phyloP scores from a whole-genome alignment of 495 filamentous ascomycete species.

The Aspergillus bridgeri region DNA sequence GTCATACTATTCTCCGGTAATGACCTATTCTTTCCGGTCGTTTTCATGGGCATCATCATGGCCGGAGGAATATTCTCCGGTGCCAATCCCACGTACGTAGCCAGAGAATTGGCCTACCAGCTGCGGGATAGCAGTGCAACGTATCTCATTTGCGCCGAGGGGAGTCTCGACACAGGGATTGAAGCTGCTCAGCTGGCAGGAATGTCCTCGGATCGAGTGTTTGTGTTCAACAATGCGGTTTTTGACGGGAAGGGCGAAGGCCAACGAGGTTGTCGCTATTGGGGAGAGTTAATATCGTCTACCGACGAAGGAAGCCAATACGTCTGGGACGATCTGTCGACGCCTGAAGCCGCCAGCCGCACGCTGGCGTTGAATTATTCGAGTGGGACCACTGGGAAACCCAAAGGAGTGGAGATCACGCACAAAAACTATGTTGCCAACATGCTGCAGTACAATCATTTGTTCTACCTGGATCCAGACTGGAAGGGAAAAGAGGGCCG shows the following conservation, averaged over 20 bases:
- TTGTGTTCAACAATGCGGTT: slow-evolving; percentile 47
- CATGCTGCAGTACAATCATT: slow-evolving; percentile 52
- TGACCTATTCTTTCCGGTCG: slow-evolving; percentile 67
- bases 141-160: slow-evolving; percentile 57
- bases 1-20: slow-evolving; percentile 72
- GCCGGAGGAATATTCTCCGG: slow-evolving; percentile 78
- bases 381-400: slow-evolving; percentile 75
- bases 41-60: slow-evolving; percentile 71
- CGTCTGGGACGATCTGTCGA: slow-evolving; percentile 39
- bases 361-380: slow-evolving; percentile 67
- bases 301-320: slow-evolving; percentile 41
- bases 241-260: slow-evolving; percentile 37
- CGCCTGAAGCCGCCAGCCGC: slow-evolving; percentile 33
- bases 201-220: slow-evolving; percentile 37
- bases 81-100: slow-evolving; percentile 72
- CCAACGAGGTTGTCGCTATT: slow-evolving; percentile 44
- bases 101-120: slow-evolving; percentile 70
- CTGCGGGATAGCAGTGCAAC: slow-evolving; percentile 64
- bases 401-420: slow-evolving; percentile 79
- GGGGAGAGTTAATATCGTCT: slow-evolving; percentile 46
- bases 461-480: slow-evolving; percentile 45
- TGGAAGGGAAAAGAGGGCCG: slow-evolving; percentile 33
- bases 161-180: slow-evolving; percentile 40
- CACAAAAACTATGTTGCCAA: slow-evolving; percentile 73
- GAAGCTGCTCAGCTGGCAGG: slow-evolving; percentile 42